Evolutionary conservation across 345 rosid species (phyloP).

Genomic region (Murraya koenigii): DNA sequence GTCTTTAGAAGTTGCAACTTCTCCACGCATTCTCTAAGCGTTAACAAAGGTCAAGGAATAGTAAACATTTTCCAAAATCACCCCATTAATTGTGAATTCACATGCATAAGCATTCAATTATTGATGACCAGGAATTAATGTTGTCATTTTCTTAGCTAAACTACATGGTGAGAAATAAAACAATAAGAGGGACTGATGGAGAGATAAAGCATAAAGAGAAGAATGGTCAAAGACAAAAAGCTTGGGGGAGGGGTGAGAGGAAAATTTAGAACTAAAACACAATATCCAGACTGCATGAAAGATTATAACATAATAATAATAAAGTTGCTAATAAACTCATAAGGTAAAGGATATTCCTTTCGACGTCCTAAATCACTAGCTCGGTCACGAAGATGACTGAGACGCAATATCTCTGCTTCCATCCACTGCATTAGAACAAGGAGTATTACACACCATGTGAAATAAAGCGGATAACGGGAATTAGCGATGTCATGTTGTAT

Average conservation of each 20-base stretch:
- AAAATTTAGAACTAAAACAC: not conserved
- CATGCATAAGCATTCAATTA: not conserved
- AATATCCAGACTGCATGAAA: not conserved
- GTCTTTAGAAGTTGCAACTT: conserved; percentile 89
- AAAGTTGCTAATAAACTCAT: not conserved
- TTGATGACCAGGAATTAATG: not conserved
- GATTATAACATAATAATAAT: conserved; percentile 2
- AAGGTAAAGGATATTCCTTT: conserved; percentile 91
- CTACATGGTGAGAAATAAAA: not conserved
- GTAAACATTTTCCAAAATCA: not conserved
- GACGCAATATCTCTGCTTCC: conserved; percentile 81
- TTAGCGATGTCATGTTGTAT: not conserved
- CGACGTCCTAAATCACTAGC: conserved; percentile 94
- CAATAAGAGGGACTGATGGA: not conserved
- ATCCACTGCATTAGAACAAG: conserved; percentile 58
- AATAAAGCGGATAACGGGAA: not conserved
- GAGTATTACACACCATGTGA: conserved; percentile 1
- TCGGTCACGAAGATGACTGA: conserved; percentile 97
- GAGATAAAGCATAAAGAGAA: not conserved
- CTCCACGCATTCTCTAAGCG: conserved; percentile 99
- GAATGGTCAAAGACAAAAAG: not conserved
- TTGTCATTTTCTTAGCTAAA: not conserved
- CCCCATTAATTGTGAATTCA: not conserved
- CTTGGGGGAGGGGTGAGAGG: not conserved
- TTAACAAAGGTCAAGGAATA: conserved; percentile 62